phyloP scores from a whole-genome alignment of 163 green algal species.

The Scenedesmus sp. region DNA sequence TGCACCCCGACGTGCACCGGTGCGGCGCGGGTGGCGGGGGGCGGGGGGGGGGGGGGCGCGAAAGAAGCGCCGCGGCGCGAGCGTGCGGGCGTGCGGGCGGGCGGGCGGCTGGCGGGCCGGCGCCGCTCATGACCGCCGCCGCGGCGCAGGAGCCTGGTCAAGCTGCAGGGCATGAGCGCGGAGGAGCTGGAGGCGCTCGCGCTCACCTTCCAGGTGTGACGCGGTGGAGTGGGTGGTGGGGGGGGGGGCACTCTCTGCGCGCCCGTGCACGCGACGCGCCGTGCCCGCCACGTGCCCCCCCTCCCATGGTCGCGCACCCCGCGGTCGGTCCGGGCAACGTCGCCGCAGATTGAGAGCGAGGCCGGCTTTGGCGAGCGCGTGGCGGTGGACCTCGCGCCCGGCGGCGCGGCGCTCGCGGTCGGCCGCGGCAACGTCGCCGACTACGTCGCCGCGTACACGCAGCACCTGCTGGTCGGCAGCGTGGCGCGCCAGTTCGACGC shows the following conservation, averaged over 20 bases:
- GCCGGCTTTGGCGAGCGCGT: slow-evolving; percentile 67
- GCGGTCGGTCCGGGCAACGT: no score
- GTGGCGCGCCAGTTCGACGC: slow-evolving; percentile 77
- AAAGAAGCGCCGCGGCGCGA: no score
- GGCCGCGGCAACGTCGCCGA: slow-evolving; percentile 70
- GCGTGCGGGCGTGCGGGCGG: no score
- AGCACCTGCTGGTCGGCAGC: slow-evolving; percentile 73
- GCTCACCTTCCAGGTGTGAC: not conserved
- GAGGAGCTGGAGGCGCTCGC: slow-evolving; percentile 45
- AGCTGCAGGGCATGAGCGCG: slow-evolving; percentile 45
- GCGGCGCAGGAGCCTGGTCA: slow-evolving; percentile 14
- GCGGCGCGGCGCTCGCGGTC: slow-evolving; percentile 67
- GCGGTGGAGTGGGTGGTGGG: not conserved
- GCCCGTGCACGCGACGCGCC: no score
- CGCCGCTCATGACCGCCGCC: no score
- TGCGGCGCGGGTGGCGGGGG: not conserved
- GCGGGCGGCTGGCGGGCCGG: no score
- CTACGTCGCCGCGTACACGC: slow-evolving; percentile 71
- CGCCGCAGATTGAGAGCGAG: slow-evolving; percentile 56
- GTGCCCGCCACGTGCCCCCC: no score
- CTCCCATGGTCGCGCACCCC: no score
- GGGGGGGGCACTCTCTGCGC: no score
- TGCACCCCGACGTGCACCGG: slow-evolving; percentile 76
- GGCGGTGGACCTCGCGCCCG: slow-evolving; percentile 72
- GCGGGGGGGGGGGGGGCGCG: no score